Conservation (phyloP, 192 early-diverging fungal genomes). For the Glomus cerebriforme region DNA sequence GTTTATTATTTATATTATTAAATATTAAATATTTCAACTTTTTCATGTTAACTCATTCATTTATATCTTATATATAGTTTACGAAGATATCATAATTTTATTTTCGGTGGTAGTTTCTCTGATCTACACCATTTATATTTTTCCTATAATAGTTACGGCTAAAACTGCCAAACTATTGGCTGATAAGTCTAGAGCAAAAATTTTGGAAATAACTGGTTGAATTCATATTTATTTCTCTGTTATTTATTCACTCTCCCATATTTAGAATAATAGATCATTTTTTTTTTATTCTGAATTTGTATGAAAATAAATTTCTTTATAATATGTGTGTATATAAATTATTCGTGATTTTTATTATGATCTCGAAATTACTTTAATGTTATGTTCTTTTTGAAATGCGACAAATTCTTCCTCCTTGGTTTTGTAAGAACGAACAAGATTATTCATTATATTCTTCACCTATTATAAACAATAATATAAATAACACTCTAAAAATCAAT, state of each 20-base stretch:
- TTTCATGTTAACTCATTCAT: not conserved
- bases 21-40: not conserved
- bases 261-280: not conserved
- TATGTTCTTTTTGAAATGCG: conserved; percentile 88
- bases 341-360: not conserved
- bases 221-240: not conserved
- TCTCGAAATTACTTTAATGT: conserved; percentile 65
- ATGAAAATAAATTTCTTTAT: not conserved
- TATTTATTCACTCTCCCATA: not conserved
- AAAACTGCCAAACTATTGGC: conserved; percentile 9
- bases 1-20: not conserved
- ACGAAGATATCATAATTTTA: conserved; percentile 25
- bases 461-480: conserved; percentile 34
- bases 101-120: conserved; percentile 22
- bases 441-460: conserved; percentile 78
- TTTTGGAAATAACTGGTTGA: conserved; percentile 16
- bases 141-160: conserved; percentile 24
- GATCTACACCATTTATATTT: conserved; percentile 29
- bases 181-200: conserved; percentile 21
- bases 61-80: conserved; percentile 1
- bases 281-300: not conserved
- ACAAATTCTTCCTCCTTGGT: conserved; percentile 87
- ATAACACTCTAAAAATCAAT: not conserved
- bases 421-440: conserved; percentile 78
- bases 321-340: not conserved